Evolutionary conservation across 192 early-diverging fungal genomes (phyloP).

Genomic region (Mortierella hygrophila): DNA sequence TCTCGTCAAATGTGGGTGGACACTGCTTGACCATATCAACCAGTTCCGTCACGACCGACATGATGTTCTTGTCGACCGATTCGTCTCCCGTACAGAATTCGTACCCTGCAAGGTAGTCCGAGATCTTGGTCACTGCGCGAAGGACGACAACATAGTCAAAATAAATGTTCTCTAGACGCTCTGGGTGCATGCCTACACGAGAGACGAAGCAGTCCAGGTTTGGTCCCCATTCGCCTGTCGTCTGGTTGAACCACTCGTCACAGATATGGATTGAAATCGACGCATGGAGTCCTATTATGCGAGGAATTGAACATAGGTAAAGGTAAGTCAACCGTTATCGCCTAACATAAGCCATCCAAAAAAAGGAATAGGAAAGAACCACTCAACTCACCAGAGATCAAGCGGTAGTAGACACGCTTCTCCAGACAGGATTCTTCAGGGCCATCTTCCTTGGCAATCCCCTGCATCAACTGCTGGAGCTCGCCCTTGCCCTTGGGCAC

Average conservation of each 20-base stretch:
- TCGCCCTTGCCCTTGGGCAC: constrained; percentile 40
- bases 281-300: constrained; percentile 81
- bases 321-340: neutral
- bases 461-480: constrained; percentile 31
- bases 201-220: constrained; percentile 93
- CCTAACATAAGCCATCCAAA: neutral
- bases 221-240: constrained; percentile 88
- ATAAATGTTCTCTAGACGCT: constrained; percentile 95
- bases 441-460: constrained; percentile 34
- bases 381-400: constrained; percentile 67
- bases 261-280: constrained; percentile 99
- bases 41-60: constrained; percentile 70
- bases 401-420: constrained; percentile 84
- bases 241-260: constrained; percentile 90
- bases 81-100: constrained; percentile 80
- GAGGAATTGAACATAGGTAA: neutral
- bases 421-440: constrained; percentile 79
- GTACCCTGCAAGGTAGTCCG: constrained; percentile 78
- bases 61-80: constrained; percentile 66
- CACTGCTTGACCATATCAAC: constrained; percentile 70
- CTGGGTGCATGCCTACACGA: constrained; percentile 90
- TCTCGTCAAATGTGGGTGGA: constrained; percentile 93
- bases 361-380: neutral
- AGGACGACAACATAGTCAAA: constrained; percentile 92
- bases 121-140: constrained; percentile 88